A percentile compares a stretch with the other conserved stretches of the same genome.
phyloP scores from a whole-genome alignment of 352 stramenopile species.

The Phytophthora uliginosa region DNA sequence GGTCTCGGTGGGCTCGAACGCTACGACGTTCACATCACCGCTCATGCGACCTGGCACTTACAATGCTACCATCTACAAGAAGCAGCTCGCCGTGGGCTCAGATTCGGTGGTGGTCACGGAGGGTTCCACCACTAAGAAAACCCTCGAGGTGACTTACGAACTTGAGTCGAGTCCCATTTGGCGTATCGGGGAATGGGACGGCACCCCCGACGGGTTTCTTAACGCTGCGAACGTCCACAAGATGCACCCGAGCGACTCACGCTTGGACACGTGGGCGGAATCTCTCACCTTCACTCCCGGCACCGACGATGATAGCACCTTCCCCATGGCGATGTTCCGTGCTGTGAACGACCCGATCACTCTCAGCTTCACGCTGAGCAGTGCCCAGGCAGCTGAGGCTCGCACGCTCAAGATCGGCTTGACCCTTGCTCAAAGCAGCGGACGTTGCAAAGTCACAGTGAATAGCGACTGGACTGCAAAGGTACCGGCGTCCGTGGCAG shows the following conservation, averaged over 20 bases:
- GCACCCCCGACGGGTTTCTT: constrained; percentile 55
- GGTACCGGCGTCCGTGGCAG: constrained; percentile 33
- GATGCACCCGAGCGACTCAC: constrained; percentile 62
- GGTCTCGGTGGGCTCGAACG: constrained; percentile 22
- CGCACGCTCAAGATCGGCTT: constrained; percentile 53
- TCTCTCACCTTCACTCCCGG: constrained; percentile 34
- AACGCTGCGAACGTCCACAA: constrained; percentile 62
- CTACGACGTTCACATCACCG: constrained; percentile 46
- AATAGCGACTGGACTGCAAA: constrained; percentile 50
- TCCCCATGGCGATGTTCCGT: constrained; percentile 63
- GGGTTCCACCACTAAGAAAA: constrained; percentile 23
- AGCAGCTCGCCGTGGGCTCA: constrained; percentile 50
- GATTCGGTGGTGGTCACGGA: constrained; percentile 29
- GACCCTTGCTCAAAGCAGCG: constrained; percentile 50
- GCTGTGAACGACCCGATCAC: constrained; percentile 53
- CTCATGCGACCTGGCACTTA: constrained; percentile 56
- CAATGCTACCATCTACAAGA: constrained; percentile 58
- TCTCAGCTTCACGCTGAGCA: constrained; percentile 43
- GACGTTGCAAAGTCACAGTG: constrained; percentile 39
- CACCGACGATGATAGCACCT: constrained; percentile 30
- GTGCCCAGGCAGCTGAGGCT: constrained; percentile 17
- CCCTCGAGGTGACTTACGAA: constrained; percentile 35
- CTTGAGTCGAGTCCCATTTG: constrained; percentile 41
- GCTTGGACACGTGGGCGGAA: constrained; percentile 37
- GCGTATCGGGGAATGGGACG: constrained; percentile 61